Conservation (phyloP, 768 basidiomycete species). For the Daedalea quercina region DNA sequence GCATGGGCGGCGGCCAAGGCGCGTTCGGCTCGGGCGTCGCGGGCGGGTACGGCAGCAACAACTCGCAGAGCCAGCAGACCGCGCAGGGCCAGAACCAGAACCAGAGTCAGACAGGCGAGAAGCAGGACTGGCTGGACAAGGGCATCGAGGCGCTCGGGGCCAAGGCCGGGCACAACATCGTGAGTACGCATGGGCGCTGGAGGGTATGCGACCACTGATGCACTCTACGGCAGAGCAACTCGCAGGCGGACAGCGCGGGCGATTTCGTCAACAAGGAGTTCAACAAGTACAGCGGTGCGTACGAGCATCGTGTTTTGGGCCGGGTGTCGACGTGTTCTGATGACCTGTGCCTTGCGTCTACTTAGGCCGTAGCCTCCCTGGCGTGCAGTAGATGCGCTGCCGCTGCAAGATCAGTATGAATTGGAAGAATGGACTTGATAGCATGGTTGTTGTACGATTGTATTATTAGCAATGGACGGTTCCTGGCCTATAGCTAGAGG, state of each 20-base stretch:
- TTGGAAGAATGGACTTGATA: too few species aligned
- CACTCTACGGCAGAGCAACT: slow-evolving; percentile 16
- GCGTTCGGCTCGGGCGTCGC: slow-evolving; percentile 21
- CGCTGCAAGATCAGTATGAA: too few species aligned
- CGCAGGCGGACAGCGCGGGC: slow-evolving; percentile 20
- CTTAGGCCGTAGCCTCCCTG: slow-evolving; percentile 20
- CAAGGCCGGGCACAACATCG: slow-evolving; percentile 19
- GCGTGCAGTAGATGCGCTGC: slow-evolving; percentile 12
- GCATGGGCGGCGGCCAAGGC: slow-evolving; percentile 21
- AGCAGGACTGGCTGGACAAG: slow-evolving; percentile 24
- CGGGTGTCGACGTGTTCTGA: neutral
- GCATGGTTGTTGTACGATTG: too few species aligned
- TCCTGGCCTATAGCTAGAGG: too few species aligned
- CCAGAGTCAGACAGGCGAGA: slow-evolving; percentile 9
- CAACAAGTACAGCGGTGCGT: slow-evolving; percentile 15
- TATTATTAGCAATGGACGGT: too few species aligned
- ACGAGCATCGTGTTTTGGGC: neutral
- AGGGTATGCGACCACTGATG: too few species aligned
- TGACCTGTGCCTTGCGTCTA: neutral
- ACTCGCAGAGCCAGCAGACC: neutral
- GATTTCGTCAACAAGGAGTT: slow-evolving; percentile 21
- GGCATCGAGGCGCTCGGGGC: slow-evolving; percentile 16
- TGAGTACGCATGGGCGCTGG: slow-evolving; percentile 1
- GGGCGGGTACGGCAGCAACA: slow-evolving; percentile 14
- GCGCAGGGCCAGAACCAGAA: neutral